These are phyloP conservation scores for Pseudocercospora cruenta DNA, from an alignment of 2,329 filamentous ascomycete species.

Conservation along the genomic window DNA sequence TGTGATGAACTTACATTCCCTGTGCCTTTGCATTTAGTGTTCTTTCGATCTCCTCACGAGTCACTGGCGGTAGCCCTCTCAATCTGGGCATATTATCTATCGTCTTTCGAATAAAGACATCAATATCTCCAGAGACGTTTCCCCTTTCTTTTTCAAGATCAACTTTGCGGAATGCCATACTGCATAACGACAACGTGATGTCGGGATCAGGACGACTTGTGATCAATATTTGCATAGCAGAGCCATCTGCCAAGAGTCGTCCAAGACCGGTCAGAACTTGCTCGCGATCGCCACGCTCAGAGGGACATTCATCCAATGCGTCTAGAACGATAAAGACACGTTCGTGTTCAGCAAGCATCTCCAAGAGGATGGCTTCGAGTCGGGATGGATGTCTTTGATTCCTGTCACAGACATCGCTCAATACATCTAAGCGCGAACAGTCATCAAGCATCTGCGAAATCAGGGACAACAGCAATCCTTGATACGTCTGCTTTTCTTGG, in stretches of 20 bases:
- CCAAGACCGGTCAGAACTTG: neutral
- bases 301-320: neutral
- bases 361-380: neutral
- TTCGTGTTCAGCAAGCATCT: neutral
- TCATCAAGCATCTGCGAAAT: neutral
- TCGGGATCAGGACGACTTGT: neutral
- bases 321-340: neutral
- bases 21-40: neutral
- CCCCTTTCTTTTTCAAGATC: neutral
- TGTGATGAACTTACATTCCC: neutral
- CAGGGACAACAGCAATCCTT: neutral
- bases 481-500: neutral
- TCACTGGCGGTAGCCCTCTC: neutral
- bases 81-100: neutral
- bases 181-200: neutral
- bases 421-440: too few relatives aligned
- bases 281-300: neutral
- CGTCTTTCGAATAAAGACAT: neutral
- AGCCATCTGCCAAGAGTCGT: neutral
- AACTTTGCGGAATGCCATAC: neutral
- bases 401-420: neutral
- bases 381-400: neutral
- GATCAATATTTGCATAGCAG: neutral
- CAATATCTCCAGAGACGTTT: neutral
- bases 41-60: neutral